phyloP scores from a whole-genome alignment of 441 rosid genomes.

The Melastoma candidum region DNA sequence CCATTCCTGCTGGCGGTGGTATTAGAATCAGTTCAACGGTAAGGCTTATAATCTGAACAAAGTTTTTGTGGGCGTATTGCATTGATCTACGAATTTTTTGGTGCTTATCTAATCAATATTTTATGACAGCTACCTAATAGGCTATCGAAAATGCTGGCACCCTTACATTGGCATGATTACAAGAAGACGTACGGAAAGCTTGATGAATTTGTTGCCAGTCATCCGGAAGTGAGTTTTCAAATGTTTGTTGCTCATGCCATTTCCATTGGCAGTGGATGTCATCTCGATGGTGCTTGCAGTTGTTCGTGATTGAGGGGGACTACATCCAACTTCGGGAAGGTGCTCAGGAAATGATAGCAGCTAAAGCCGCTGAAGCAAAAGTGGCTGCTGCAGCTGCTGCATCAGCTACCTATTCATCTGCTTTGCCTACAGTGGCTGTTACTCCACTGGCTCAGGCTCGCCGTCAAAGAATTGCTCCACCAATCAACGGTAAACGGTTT shows the following conservation, averaged over 20 bases:
- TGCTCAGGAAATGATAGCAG: slow-evolving; percentile 89
- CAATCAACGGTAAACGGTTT: slow-evolving; percentile 28
- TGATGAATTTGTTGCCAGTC: slow-evolving; percentile 79
- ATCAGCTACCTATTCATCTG: slow-evolving; percentile 48
- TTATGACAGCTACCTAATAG: slow-evolving; percentile 74
- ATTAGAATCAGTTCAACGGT: slow-evolving; percentile 88
- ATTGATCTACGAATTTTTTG: slow-evolving; percentile 81
- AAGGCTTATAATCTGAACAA: slow-evolving; percentile 4
- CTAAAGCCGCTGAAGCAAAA: slow-evolving; percentile 87
- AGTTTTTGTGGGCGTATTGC: slow-evolving; percentile 13
- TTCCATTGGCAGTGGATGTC: not conserved
- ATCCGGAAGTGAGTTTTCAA: slow-evolving; percentile 54
- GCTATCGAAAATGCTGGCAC: slow-evolving; percentile 93
- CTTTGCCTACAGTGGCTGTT: slow-evolving; percentile 75
- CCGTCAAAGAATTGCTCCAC: slow-evolving; percentile 42
- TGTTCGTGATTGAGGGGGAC: slow-evolving; percentile 79
- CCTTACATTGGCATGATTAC: slow-evolving; percentile 97
- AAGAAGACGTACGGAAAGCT: slow-evolving; percentile 82
- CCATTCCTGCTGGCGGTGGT: slow-evolving; percentile 90
- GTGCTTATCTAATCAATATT: not conserved
- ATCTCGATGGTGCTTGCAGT: slow-evolving; percentile 37
- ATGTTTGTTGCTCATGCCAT: slow-evolving; percentile 1
- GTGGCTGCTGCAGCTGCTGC: slow-evolving; percentile 71
- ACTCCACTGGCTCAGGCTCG: slow-evolving; percentile 89
- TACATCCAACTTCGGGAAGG: slow-evolving; percentile 84